Evolutionary conservation across 2,329 filamentous ascomycete species (phyloP), one percentile per base, ranked within the genome.

Genomic region (Zasmidium citrigriseum): DNA sequence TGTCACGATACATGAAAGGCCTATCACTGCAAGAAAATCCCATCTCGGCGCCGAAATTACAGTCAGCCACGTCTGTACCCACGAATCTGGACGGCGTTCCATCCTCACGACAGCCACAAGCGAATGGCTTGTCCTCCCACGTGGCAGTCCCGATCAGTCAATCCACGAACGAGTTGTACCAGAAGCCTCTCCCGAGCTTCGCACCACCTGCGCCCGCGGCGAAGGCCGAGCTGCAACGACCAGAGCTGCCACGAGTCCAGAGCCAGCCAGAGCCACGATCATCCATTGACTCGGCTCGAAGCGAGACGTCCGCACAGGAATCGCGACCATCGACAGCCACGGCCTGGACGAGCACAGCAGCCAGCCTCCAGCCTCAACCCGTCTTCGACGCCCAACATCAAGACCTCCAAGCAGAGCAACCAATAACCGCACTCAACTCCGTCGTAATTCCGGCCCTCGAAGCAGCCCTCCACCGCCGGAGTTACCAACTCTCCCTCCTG

Each of bases 401-500:
- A 50, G 48, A 50, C 25, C 48, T 29, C 14, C 34, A 41, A n/a
- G 47, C 55, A 52, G 67, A 68, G 9, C 64, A 67, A 46, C 89
- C 96, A 58, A 83, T 96, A 21, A 95, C 96, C 54, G 92, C 93
- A 1, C 82, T 97, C 1, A 91, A 89, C 70, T 91, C 93, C 66
- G 93, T 99, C 52, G 91, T 99, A 38, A 87, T 98, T 62, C 95
- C 95, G 0, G 93, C 95, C 1, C 83, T 99, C 1, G 92, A 96
- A 75, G 90, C 95, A 65, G 92, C 95, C 7, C 85, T 98, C 20
- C 91, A 92, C 72, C 85, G 95, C 52, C 89, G 95, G 54, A 78
- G 78, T 23, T 83, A 84, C 66, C 80, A 83, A 54, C 75, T 88
- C 54, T 81, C 82, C 50, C 80, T 84, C 41, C 76, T 88, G 54